Evolutionary conservation across 148 eudicot genomes (phyloP), one percentile per base, ranked within the genome.

Genomic region (Persicaria tinctoria): DNA sequence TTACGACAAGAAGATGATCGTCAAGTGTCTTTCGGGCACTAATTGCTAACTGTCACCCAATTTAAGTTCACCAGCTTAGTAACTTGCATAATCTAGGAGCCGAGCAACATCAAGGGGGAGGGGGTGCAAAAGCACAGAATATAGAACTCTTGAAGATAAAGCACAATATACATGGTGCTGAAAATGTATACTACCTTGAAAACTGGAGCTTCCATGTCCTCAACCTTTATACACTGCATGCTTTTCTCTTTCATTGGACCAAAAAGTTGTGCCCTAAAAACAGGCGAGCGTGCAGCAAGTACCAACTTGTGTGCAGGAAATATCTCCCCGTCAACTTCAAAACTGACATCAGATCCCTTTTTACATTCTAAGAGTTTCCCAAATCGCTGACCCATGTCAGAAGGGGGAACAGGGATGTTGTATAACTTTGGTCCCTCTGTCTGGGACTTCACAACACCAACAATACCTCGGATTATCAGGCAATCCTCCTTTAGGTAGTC

Each of bases 251-350:
- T 87, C 90, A 85, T 74, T 64, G 87, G 90, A 73, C 90, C 90
- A 83, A 82, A 83, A 57, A 87, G 81, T 41, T 87, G 90, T 45
- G 88, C 88, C 75, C 51, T 87, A 68, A 87, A 85, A 66, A 87
- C 87, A 51, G 90, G 90, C 18, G 88, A 87, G 8, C 88, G 88
- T 27, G 87, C 87, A 23, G 90, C 90, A 78, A 87, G 81, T 41
- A 87, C 79, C 75, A 85, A 76, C 72, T 78, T 84, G 80, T 87
- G 90, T 17, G 84, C 90, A 69, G 80, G 57, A 82, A 83, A 87
- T 6, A 82, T 74, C 80, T 87, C 87, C 9, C 85, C 88, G 69
- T 82, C 87, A 62, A 87, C 87, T 76, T 87, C 88, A 83, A 87
- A 85, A 50, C 74, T 83, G 46, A 87, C 84, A 79, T 87, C 88